Conservation (phyloP, 208 protist species). For the Leishmania major region DNA sequence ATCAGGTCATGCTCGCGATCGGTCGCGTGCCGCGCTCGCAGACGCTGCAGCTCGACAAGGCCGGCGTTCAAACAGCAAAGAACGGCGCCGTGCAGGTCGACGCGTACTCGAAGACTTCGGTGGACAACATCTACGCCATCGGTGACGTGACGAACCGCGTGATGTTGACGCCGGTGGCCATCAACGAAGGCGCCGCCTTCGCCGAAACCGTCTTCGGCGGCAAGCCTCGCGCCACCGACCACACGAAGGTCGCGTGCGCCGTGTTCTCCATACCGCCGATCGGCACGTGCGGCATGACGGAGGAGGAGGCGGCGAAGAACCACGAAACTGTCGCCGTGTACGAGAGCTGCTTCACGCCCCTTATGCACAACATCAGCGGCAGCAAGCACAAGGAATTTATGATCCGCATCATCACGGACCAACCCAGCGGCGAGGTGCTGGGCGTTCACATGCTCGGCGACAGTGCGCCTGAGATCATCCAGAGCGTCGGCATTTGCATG, state of each 20-base stretch:
- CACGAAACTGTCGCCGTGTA: slow-evolving; percentile 84
- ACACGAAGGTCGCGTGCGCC: slow-evolving; percentile 87
- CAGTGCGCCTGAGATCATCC: slow-evolving; percentile 89
- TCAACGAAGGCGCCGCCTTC: slow-evolving; percentile 83
- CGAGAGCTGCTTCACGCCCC: slow-evolving; percentile 81
- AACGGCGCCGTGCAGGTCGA: slow-evolving; percentile 93
- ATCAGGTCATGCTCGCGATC: slow-evolving; percentile 96
- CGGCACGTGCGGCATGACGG: slow-evolving; percentile 82
- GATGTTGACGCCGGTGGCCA: slow-evolving; percentile 93
- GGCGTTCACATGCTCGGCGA: slow-evolving; percentile 92
- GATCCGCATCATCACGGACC: slow-evolving; percentile 84
- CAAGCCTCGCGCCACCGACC: slow-evolving; percentile 71
- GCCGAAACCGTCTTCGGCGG: slow-evolving; percentile 86
- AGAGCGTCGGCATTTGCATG: slow-evolving; percentile 88
- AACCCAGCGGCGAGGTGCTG: slow-evolving; percentile 75
- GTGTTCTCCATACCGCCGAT: slow-evolving; percentile 93
- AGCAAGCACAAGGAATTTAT: slow-evolving; percentile 89
- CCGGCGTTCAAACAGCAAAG: slow-evolving; percentile 86
- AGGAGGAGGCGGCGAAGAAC: slow-evolving; percentile 79
- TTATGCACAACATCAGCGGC: slow-evolving; percentile 91
- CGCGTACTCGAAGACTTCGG: slow-evolving; percentile 93
- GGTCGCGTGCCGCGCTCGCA: slow-evolving; percentile 94
- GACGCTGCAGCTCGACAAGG: slow-evolving; percentile 90
- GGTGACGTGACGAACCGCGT: slow-evolving; percentile 95
- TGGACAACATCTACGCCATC: slow-evolving; percentile 97